These are phyloP conservation scores for Pythium dissotocum DNA, from an alignment of 352 stramenopile species.

Conservation along the genomic window DNA sequence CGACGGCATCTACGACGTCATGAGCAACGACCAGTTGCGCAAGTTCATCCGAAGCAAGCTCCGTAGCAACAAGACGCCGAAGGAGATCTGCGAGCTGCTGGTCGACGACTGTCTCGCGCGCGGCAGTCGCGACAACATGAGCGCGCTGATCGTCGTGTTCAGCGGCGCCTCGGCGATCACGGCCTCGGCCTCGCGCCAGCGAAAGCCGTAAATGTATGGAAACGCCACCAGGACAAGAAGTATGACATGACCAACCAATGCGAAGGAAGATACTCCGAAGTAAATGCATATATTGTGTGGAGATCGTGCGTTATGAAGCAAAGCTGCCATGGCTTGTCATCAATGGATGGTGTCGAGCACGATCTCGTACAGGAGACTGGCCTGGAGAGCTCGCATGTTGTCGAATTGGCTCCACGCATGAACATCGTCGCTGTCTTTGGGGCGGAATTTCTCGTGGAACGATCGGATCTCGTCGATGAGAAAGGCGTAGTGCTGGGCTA, in stretches of 20 bases:
- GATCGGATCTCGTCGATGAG: conserved; percentile 25
- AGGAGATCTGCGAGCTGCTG: conserved; percentile 73
- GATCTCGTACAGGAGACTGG: conserved; percentile 57
- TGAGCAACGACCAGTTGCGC: conserved; percentile 92
- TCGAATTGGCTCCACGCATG: not conserved
- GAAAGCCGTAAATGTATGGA: conserved; percentile 19
- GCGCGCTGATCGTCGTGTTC: conserved; percentile 82
- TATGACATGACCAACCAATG: not conserved
- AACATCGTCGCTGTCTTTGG: not conserved
- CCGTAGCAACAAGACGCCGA: conserved; percentile 55
- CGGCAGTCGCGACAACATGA: conserved; percentile 89
- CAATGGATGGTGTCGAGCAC: conserved; percentile 20
- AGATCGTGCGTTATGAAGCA: conserved; percentile 14
- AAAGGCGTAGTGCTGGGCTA: conserved; percentile 22
- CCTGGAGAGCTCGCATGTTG: conserved; percentile 38
- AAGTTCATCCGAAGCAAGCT: conserved; percentile 88
- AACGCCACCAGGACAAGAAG: not conserved
- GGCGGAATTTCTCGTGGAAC: conserved; percentile 21
- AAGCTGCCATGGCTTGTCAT: not conserved
- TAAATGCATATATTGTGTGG: not conserved
- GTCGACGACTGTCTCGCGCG: conserved; percentile 83
- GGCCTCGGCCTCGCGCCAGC: conserved; percentile 25
- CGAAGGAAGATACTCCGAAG: conserved; percentile 1
- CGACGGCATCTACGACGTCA: conserved; percentile 95
- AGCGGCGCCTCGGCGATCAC: conserved; percentile 22